A percentile compares a stretch with the other conserved stretches of the same genome.
phyloP scores from a whole-genome alignment of 306 rosid genomes.

The Acacia melanoxylon region DNA sequence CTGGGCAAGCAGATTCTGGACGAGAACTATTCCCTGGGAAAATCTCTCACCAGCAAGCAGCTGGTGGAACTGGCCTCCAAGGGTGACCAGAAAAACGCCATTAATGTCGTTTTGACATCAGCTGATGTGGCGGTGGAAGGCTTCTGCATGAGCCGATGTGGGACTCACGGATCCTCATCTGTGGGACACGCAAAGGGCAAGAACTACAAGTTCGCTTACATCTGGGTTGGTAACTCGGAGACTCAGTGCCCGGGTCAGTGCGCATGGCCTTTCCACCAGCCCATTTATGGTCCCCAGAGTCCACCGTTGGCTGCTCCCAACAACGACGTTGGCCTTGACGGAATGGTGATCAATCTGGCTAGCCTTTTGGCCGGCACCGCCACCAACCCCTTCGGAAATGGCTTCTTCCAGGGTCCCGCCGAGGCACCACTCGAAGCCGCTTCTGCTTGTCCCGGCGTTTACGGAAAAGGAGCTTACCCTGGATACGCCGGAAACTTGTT shows the following conservation, averaged over 20 bases:
- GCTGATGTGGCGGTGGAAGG: slow-evolving; percentile 64
- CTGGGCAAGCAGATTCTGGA: slow-evolving; percentile 50
- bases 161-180: slow-evolving; percentile 61
- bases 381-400: slow-evolving; percentile 78
- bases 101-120: slow-evolving; percentile 69
- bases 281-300: slow-evolving; percentile 63
- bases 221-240: slow-evolving; percentile 84
- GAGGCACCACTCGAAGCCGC: slow-evolving; percentile 73
- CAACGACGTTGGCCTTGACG: slow-evolving; percentile 72
- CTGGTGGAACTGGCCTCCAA: slow-evolving; percentile 15
- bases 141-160: slow-evolving; percentile 66
- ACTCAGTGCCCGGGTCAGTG: slow-evolving; percentile 76
- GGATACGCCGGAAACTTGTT: slow-evolving; percentile 65
- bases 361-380: slow-evolving; percentile 72
- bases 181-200: slow-evolving; percentile 33
- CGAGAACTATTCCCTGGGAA: slow-evolving; percentile 37
- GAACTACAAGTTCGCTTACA: slow-evolving; percentile 58
- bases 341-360: slow-evolving; percentile 66
- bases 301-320: slow-evolving; percentile 61
- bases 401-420: slow-evolving; percentile 62
- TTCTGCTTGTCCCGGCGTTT: slow-evolving; percentile 68
- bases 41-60: slow-evolving; percentile 24
- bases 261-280: slow-evolving; percentile 78
- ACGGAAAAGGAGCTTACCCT: slow-evolving; percentile 70
- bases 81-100: slow-evolving; percentile 44